A percentile compares a stretch with the other conserved stretches of the same genome.
phyloP scores from a whole-genome alignment of 805 yeast species.

The Candida alai region DNA sequence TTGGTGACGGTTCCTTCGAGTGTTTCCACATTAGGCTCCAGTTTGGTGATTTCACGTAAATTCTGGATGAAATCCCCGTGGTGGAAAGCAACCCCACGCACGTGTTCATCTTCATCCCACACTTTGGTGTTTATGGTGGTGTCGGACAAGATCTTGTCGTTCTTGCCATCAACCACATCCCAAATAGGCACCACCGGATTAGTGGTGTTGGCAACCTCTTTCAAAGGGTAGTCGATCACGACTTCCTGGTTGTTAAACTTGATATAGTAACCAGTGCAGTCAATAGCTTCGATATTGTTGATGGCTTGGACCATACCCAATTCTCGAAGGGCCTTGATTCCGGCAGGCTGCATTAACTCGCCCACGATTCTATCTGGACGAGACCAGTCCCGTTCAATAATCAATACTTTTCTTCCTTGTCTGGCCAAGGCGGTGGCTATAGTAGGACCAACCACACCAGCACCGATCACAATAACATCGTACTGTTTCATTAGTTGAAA shows the following conservation, averaged over 20 bases:
- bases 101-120: constrained; percentile 57
- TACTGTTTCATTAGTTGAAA: constrained; percentile 24
- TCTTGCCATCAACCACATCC: constrained; percentile 52
- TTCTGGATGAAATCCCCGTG: constrained; percentile 86
- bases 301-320: constrained; percentile 79
- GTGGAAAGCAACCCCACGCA: constrained; percentile 82
- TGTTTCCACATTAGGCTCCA: constrained; percentile 71
- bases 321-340: constrained; percentile 77
- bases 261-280: constrained; percentile 77
- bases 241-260: constrained; percentile 58
- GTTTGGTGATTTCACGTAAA: constrained; percentile 63
- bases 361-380: constrained; percentile 97
- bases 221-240: constrained; percentile 67
- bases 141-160: constrained; percentile 50
- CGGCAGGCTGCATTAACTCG: constrained; percentile 95
- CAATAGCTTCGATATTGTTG: constrained; percentile 72
- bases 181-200: constrained; percentile 48
- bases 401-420: constrained; percentile 79
- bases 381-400: constrained; percentile 84
- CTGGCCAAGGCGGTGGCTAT: constrained; percentile 86
- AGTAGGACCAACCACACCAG: constrained; percentile 97
- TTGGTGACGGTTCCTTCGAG: constrained; percentile 81
- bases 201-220: constrained; percentile 40
- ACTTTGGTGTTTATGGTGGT: constrained; percentile 44
- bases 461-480: constrained; percentile 93